These are phyloP conservation scores for Ramichloridium luteum DNA, from an alignment of 2,329 filamentous ascomycete species.

Conservation along the genomic window DNA sequence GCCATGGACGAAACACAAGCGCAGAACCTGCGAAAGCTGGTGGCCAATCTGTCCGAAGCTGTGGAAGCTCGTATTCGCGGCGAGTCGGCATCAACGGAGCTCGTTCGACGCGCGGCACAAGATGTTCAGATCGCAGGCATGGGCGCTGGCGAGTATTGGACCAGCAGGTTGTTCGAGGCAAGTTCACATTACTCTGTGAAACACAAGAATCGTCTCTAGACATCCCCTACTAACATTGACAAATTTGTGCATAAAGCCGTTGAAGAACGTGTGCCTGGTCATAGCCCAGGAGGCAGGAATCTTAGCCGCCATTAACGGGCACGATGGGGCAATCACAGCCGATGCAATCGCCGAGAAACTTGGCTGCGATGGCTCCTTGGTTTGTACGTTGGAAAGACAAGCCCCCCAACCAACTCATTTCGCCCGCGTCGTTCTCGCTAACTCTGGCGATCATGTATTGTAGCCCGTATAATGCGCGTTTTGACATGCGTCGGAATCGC, in stretches of 20 bases:
- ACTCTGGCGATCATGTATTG: neutral
- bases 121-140: conserved; percentile 5
- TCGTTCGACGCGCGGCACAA: conserved; percentile 5
- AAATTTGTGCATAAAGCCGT: no score
- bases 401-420: no score
- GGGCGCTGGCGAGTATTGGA: conserved; percentile 7
- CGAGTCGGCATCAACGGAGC: conserved; percentile 5
- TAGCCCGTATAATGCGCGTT: conserved; percentile 8
- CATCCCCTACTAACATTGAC: no score
- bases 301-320: conserved; percentile 4
- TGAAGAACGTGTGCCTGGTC: conserved; percentile 8
- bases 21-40: conserved; percentile 4
- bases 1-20: conserved; percentile 3
- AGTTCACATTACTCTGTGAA: no score
- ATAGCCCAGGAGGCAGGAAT: conserved; percentile 7
- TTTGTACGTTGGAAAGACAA: conserved; percentile 4
- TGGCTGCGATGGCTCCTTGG: conserved; percentile 2
- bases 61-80: conserved; percentile 7
- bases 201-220: no score
- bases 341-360: conserved; percentile 1
- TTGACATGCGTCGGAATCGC: conserved; percentile 5
- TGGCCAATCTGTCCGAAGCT: conserved; percentile 4
- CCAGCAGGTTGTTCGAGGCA: conserved; percentile 3
- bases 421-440: conserved; percentile 2
- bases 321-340: conserved; percentile 2